These are phyloP conservation scores for Magnusiomyces suaveolens DNA, from an alignment of 1,139 yeast species.

Conservation along the genomic window DNA sequence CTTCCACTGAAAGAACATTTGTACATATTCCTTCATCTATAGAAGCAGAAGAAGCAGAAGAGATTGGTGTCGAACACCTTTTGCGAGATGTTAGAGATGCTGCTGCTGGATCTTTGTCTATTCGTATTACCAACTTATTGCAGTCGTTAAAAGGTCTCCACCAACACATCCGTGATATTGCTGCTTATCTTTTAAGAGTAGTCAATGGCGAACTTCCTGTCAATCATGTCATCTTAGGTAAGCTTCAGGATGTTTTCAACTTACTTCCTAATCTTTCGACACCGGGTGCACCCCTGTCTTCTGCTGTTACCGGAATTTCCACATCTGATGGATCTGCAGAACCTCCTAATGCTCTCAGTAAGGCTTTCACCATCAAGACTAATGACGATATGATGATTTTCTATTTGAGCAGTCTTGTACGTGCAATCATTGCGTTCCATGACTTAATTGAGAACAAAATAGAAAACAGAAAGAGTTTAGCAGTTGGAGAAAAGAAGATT, in stretches of 20 bases:
- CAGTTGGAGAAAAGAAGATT: constrained; percentile 14
- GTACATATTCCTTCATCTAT: constrained; percentile 86
- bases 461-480: constrained; percentile 40
- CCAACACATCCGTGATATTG: constrained; percentile 69
- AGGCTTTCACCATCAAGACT: constrained; percentile 83
- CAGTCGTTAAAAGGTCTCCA: constrained; percentile 82
- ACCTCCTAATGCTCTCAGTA: constrained; percentile 40
- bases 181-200: constrained; percentile 69
- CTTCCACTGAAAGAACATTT: constrained; percentile 85
- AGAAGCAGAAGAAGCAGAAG: constrained; percentile 98
- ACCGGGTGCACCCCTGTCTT: constrained; percentile 21
- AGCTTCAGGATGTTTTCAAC: constrained; percentile 89
- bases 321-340: constrained; percentile 21
- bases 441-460: constrained; percentile 93
- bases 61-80: constrained; percentile 95
- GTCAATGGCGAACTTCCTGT: constrained; percentile 65
- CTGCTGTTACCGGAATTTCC: constrained; percentile 16
- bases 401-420: constrained; percentile 77
- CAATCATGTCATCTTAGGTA: constrained; percentile 83
- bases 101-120: constrained; percentile 90
- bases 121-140: constrained; percentile 78
- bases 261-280: constrained; percentile 71
- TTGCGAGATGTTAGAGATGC: constrained; percentile 92
- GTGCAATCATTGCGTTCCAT: constrained; percentile 94
- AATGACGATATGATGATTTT: constrained; percentile 94